These are phyloP conservation scores for Xylaria sp. DNA, from an alignment of 2,329 filamentous ascomycete species.

Conservation along the genomic window DNA sequence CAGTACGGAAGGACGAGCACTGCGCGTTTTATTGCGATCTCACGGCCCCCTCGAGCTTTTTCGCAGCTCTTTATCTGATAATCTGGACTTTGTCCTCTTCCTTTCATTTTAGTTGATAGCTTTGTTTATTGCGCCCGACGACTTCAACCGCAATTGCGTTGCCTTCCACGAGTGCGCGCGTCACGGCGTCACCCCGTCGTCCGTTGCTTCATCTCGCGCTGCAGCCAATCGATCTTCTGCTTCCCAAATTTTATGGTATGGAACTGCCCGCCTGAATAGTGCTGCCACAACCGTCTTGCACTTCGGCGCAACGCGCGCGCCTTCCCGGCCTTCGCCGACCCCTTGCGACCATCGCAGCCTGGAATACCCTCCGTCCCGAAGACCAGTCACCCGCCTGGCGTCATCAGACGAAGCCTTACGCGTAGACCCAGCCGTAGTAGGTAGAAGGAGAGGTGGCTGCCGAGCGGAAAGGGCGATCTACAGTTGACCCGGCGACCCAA, in stretches of 20 bases:
- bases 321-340: conserved; percentile 28
- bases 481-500: conserved; percentile 40
- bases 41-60: background rate
- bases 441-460: background rate
- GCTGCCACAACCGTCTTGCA: conserved; percentile 26
- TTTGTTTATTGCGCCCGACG: conserved; percentile 21
- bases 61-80: conserved; percentile 8
- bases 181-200: background rate
- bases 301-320: conserved; percentile 33
- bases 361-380: background rate
- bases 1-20: conserved; percentile 11
- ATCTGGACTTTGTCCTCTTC: background rate
- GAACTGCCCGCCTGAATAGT: conserved; percentile 20
- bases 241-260: conserved; percentile 22
- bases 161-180: conserved; percentile 5
- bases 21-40: conserved; percentile 9
- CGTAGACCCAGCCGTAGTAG: background rate
- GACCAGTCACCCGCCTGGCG: background rate
- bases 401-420: conserved; percentile 4
- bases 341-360: background rate
- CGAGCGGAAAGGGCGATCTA: background rate
- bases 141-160: conserved; percentile 6
- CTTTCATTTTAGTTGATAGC: conserved; percentile 14
- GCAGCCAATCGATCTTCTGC: background rate
- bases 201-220: background rate